Conservation (phyloP, 306 rosid genomes). For the Malus orientalis region DNA sequence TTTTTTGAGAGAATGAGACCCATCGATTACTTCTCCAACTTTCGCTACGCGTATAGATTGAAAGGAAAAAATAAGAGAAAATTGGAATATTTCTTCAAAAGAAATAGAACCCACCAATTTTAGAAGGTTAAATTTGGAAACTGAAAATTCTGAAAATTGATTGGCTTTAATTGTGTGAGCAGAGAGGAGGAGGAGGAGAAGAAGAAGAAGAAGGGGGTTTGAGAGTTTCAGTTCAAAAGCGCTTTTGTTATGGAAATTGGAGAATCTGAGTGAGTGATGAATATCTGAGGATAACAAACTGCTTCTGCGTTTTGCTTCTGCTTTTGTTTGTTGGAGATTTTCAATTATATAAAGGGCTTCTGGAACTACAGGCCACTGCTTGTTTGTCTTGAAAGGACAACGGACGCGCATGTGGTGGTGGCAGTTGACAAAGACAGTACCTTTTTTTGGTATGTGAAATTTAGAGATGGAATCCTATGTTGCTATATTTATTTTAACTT, state of each 20-base stretch:
- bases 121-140: not conserved
- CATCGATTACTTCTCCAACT: conserved; percentile 25
- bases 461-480: not conserved
- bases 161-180: not conserved
- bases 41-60: not conserved
- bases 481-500: not conserved
- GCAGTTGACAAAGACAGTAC: not conserved
- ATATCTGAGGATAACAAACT: not conserved
- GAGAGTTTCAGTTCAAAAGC: not conserved
- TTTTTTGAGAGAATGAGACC: conserved; percentile 56
- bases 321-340: not conserved
- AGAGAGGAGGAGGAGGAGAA: not conserved
- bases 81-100: not conserved
- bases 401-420: conserved; percentile 5
- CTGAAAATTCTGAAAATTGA: not conserved
- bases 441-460: not conserved
- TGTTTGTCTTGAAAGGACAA: not conserved
- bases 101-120: not conserved
- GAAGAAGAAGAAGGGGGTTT: not conserved
- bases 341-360: not conserved
- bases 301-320: not conserved
- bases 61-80: not conserved
- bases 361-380: not conserved
- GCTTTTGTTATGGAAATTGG: not conserved
- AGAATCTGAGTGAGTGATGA: not conserved